Percentiles rank a stretch among this genome's conserved stretches.
phyloP scores from a whole-genome alignment of 2,329 filamentous ascomycete genomes.

The Pseudovirgaria hyperparasitica region DNA sequence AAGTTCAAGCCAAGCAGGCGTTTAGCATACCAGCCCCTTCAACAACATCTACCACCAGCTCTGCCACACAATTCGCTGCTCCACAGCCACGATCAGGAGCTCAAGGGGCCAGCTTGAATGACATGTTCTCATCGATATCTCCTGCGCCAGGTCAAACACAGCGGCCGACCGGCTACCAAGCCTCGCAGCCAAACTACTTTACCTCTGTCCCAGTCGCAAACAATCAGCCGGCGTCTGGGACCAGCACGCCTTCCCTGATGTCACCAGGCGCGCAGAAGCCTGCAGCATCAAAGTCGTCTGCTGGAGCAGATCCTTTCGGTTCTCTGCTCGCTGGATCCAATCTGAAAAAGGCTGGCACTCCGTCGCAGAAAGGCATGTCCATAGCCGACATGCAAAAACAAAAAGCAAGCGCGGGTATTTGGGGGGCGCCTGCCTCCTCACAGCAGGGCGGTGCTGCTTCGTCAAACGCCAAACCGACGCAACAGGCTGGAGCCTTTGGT shows the following conservation, averaged over 20 bases:
- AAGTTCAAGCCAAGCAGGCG: slow-evolving; percentile 33
- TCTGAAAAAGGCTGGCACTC: slow-evolving; percentile 58
- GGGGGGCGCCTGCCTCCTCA: slow-evolving; percentile 55
- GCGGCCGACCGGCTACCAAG: slow-evolving; percentile 57
- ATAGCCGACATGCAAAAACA: slow-evolving; percentile 95
- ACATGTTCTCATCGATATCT: slow-evolving; percentile 72
- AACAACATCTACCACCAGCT: slow-evolving; percentile 33
- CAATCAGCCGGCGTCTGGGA: slow-evolving; percentile 17
- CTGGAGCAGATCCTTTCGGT: slow-evolving; percentile 82
- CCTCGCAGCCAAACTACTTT: slow-evolving; percentile 84
- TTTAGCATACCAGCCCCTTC: no score
- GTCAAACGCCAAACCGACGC: slow-evolving; percentile 16
- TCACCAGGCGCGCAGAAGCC: slow-evolving; percentile 27
- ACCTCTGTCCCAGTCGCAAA: slow-evolving; percentile 51
- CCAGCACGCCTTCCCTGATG: slow-evolving; percentile 30
- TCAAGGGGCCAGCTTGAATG: slow-evolving; percentile 67
- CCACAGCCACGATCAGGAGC: slow-evolving; percentile 77
- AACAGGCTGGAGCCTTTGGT: slow-evolving; percentile 18
- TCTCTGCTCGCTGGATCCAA: slow-evolving; percentile 69
- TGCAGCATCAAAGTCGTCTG: slow-evolving; percentile 34
- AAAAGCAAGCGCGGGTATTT: slow-evolving; percentile 88
- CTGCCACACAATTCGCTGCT: slow-evolving; percentile 60
- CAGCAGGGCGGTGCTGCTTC: slow-evolving; percentile 7
- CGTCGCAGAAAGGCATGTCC: slow-evolving; percentile 55
- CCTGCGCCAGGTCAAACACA: slow-evolving; percentile 47